phyloP scores from a whole-genome alignment of 805 yeast species.

The Nematodospora valgi region DNA sequence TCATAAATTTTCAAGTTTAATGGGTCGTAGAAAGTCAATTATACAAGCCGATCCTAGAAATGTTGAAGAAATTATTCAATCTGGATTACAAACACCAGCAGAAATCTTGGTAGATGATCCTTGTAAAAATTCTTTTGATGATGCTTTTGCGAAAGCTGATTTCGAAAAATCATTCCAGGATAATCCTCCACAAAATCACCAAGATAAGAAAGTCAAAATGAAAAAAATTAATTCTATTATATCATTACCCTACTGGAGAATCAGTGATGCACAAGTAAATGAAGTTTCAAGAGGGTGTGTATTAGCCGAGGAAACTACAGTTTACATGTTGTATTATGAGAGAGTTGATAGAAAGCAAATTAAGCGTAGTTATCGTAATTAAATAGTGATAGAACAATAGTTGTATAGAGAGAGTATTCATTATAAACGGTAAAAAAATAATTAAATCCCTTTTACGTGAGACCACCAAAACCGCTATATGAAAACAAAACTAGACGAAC shows the following conservation, averaged over 20 bases:
- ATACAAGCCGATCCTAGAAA: conserved; percentile 34
- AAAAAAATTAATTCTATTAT: conserved; percentile 54
- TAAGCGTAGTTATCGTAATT: too few relatives aligned
- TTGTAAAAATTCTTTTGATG: conserved; percentile 11
- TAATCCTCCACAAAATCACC: conserved; percentile 7
- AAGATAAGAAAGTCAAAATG: conserved; percentile 28
- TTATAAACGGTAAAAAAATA: too few relatives aligned
- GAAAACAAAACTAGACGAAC: too few relatives aligned
- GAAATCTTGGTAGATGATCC: conserved; percentile 34
- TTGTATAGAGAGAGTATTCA: too few relatives aligned
- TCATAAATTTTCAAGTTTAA: conserved; percentile 32
- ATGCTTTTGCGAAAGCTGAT: conserved; percentile 23
- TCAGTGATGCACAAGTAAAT: conserved; percentile 69
- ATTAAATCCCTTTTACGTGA: too few relatives aligned
- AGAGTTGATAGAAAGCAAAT: conserved; percentile 35
- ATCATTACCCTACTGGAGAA: conserved; percentile 75
- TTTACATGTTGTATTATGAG: conserved; percentile 83
- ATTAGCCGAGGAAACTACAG: conserved; percentile 68
- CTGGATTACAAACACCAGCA: conserved; percentile 41
- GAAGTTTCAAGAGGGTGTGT: conserved; percentile 62
- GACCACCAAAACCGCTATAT: too few relatives aligned
- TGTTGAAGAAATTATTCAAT: conserved; percentile 35
- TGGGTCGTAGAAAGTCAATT: conserved; percentile 41
- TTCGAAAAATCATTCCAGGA: conserved; percentile 9
- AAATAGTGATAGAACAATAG: too few relatives aligned